Conservation (phyloP, 257 asterid genomes). For the Pogostemon cablin region DNA sequence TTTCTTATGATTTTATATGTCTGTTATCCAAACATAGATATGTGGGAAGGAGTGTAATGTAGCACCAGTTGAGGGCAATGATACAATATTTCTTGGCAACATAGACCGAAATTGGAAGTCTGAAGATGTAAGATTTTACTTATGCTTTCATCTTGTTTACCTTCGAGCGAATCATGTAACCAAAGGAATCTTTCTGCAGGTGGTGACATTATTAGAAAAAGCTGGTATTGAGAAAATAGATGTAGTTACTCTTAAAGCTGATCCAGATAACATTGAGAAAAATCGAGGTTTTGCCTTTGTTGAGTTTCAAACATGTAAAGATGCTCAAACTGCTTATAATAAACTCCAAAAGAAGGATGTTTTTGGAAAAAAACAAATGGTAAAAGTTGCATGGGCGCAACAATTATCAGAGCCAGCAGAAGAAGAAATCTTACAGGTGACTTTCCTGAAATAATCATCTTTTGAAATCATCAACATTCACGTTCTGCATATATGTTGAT, state of each 20-base stretch:
- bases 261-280: constrained; percentile 53
- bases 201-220: constrained; percentile 47
- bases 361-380: constrained; percentile 44
- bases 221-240: constrained; percentile 68
- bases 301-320: constrained; percentile 66
- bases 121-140: constrained; percentile 59
- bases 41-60: constrained; percentile 64
- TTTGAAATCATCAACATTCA: constrained; percentile 21
- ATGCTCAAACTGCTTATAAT: constrained; percentile 67
- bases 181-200: constrained; percentile 46
- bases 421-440: constrained; percentile 68
- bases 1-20: constrained; percentile 33
- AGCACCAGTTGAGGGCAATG: constrained; percentile 60
- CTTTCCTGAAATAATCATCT: constrained; percentile 33
- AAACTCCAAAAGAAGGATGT: constrained; percentile 59
- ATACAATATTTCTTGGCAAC: constrained; percentile 69
- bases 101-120: constrained; percentile 71
- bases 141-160: constrained; percentile 27
- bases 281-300: constrained; percentile 79
- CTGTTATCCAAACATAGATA: constrained; percentile 46
- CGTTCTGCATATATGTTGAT: constrained; percentile 6
- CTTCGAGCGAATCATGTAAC: constrained; percentile 29
- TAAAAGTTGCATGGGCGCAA: constrained; percentile 78
- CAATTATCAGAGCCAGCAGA: constrained; percentile 62
- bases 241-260: constrained; percentile 52